Conservation (phyloP, 2,329 filamentous ascomycete species). For the Aureobasidium sp. region DNA sequence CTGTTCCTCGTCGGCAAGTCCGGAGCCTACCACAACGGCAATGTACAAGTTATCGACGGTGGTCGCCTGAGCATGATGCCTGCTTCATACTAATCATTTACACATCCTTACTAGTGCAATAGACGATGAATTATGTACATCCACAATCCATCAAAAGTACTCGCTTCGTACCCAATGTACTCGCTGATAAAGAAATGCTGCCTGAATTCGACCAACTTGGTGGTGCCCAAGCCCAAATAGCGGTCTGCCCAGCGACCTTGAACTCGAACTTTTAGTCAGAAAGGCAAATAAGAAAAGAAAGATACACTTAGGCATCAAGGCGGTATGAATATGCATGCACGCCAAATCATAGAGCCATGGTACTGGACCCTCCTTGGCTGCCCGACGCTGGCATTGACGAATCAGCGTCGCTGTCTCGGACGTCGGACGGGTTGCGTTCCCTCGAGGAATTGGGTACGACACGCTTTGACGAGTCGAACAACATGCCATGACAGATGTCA, state of each 20-base stretch:
- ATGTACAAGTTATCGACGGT: constrained; percentile 39
- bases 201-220: not conserved
- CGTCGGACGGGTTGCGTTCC: constrained; percentile 1
- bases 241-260: constrained; percentile 3
- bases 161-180: not conserved
- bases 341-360: constrained; percentile 1
- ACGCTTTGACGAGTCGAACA: not conserved
- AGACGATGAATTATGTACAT: not conserved
- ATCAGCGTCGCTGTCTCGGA: constrained; percentile 4
- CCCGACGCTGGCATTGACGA: constrained; percentile 9
- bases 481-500: constrained; percentile 7
- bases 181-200: not conserved
- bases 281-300: not conserved
- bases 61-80: constrained; percentile 22
- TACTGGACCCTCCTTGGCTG: constrained; percentile 7
- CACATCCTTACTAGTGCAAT: not conserved
- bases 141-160: not conserved
- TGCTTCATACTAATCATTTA: constrained; percentile 12
- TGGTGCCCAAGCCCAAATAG: constrained; percentile 4
- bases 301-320: constrained; percentile 5
- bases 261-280: not conserved
- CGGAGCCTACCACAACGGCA: constrained; percentile 47
- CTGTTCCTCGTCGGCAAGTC: constrained; percentile 43
- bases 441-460: constrained; percentile 5
- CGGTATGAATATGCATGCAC: constrained; percentile 6